Percentiles rank a stretch among this genome's conserved stretches.
Conservation (phyloP, 148 eudicot species). For the Vaccinium macrocarpon region DNA sequence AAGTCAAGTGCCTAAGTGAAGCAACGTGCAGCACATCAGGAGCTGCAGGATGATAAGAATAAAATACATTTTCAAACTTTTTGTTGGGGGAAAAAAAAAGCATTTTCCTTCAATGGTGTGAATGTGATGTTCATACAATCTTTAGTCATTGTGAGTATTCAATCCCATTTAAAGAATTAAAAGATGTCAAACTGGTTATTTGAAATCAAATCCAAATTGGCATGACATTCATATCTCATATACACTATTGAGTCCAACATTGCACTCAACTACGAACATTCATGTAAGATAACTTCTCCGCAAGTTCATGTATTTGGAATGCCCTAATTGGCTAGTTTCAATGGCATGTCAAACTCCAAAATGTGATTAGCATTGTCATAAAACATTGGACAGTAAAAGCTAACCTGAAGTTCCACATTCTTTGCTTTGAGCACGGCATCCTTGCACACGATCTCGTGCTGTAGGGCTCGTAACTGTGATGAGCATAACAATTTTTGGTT, state of each 20-base stretch:
- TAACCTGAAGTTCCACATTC: slow-evolving; percentile 43
- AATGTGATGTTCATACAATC: neutral
- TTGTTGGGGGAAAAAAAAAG: neutral
- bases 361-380: neutral
- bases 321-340: neutral
- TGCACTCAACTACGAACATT: neutral
- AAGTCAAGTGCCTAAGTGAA: neutral
- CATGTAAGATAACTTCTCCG: neutral
- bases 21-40: neutral
- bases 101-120: neutral
- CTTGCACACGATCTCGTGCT: slow-evolving; percentile 56
- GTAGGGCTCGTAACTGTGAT: slow-evolving; percentile 55
- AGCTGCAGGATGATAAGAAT: neutral
- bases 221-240: neutral
- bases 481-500: neutral
- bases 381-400: neutral
- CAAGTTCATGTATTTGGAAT: neutral
- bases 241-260: neutral
- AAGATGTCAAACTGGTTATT: neutral
- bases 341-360: neutral
- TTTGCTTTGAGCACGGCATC: slow-evolving; percentile 54
- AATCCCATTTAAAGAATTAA: neutral
- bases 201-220: neutral
- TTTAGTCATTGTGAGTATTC: neutral
- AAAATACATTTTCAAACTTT: neutral